phyloP scores from a whole-genome alignment of 345 rosid species.

The Litchi chinensis region DNA sequence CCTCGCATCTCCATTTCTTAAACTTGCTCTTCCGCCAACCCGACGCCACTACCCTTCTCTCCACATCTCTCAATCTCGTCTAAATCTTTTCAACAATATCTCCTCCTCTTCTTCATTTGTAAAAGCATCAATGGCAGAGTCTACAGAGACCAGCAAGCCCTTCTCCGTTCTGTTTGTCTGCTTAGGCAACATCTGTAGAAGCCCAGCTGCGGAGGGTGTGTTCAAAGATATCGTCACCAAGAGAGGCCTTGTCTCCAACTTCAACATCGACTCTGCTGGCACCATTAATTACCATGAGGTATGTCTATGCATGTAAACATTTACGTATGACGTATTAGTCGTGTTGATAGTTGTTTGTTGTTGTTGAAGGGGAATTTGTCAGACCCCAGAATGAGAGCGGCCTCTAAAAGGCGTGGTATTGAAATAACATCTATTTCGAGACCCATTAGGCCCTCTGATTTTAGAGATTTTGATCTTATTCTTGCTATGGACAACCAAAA shows the following conservation, averaged over 20 bases:
- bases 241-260: constrained; percentile 66
- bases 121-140: constrained; percentile 51
- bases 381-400: constrained; percentile 91
- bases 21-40: constrained; percentile 17
- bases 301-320: neutral
- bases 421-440: constrained; percentile 92
- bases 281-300: constrained; percentile 92
- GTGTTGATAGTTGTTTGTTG: constrained; percentile 2
- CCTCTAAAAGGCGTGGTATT: constrained; percentile 78
- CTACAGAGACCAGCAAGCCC: constrained; percentile 53
- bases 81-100: neutral
- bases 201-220: constrained; percentile 98
- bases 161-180: constrained; percentile 88
- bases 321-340: neutral
- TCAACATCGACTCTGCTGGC: constrained; percentile 92
- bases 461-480: constrained; percentile 78
- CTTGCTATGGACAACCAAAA: constrained; percentile 93
- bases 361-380: constrained; percentile 70
- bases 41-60: constrained; percentile 19
- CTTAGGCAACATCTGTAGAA: constrained; percentile 89
- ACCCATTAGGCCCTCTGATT: constrained; percentile 85
- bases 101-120: constrained; percentile 27
- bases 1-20: constrained; percentile 17
- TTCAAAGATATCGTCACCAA: constrained; percentile 74
- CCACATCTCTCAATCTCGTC: constrained; percentile 18